Evolutionary conservation across 148 eudicot species (phyloP).

Genomic region (Rhododendron henanense): DNA sequence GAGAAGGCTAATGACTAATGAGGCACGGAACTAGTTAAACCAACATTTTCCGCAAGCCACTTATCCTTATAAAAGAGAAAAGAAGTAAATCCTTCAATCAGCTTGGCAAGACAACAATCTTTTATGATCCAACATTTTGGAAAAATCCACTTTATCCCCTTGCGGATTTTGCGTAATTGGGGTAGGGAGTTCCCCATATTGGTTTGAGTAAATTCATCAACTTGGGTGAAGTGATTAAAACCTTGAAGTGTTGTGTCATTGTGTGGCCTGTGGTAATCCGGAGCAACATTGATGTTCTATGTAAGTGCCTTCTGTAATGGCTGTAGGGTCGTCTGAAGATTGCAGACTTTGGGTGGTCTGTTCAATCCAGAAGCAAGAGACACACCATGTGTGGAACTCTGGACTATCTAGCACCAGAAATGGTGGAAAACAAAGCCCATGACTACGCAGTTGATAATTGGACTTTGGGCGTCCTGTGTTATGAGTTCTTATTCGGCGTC

Average conservation of each 20-base stretch:
- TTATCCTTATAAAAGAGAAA: neutral
- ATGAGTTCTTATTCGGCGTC: conserved; percentile 78
- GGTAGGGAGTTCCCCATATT: neutral
- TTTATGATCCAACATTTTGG: neutral
- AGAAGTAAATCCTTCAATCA: neutral
- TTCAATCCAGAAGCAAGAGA: conserved; percentile 70
- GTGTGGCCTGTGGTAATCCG: neutral
- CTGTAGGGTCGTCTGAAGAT: conserved; percentile 77
- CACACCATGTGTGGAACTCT: conserved; percentile 93
- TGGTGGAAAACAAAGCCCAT: conserved; percentile 88
- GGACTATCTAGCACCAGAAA: conserved; percentile 93
- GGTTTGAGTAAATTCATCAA: neutral
- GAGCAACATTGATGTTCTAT: neutral
- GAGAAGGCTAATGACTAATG: neutral
- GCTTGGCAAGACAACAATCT: neutral
- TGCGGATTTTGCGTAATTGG: neutral
- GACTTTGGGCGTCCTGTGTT: conserved; percentile 90
- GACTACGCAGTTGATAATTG: conserved; percentile 91
- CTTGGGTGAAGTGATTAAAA: neutral
- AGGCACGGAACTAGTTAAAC: neutral
- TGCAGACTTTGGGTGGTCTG: conserved; percentile 97
- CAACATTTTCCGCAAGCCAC: neutral
- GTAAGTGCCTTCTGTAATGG: neutral
- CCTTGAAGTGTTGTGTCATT: neutral
- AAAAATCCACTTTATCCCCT: neutral